A percentile compares a stretch with the other conserved stretches of the same genome.
Evolutionary conservation across 2,329 filamentous ascomycete genomes (phyloP).

Genomic region (Botrytis aclada): DNA sequence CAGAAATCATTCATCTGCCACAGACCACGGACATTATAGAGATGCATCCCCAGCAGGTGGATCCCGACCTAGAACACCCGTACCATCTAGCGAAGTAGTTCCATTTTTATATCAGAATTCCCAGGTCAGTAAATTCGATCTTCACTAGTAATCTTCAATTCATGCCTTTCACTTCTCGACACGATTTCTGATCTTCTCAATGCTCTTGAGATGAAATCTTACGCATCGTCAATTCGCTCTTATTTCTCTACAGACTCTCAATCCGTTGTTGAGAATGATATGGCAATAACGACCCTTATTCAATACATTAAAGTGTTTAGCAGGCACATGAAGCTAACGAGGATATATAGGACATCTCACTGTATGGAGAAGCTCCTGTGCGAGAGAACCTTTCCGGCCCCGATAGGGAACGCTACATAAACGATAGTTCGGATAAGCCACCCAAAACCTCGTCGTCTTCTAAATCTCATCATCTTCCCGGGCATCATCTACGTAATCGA

Average conservation of each 20-base stretch:
- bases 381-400: constrained; percentile 65
- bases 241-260: constrained; percentile 16
- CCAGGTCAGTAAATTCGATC: constrained; percentile 52
- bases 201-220: constrained; percentile 17
- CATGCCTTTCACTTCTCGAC: constrained; percentile 1
- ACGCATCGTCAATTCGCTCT: constrained; percentile 18
- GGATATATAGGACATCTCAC: constrained; percentile 64
- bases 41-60: constrained; percentile 65
- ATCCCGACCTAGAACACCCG: constrained; percentile 78
- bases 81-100: constrained; percentile 87
- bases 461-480: constrained; percentile 59
- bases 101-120: constrained; percentile 95
- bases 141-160: constrained; percentile 15
- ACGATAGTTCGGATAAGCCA: constrained; percentile 47
- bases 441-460: constrained; percentile 62
- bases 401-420: constrained; percentile 64
- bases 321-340: constrained; percentile 11
- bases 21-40: constrained; percentile 54
- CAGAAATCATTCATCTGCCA: constrained; percentile 76
- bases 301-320: constrained; percentile 18
- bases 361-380: constrained; percentile 75
- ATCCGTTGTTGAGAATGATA: constrained; percentile 13
- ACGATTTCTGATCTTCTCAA: background rate
- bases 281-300: constrained; percentile 17
- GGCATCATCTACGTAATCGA: constrained; percentile 67